phyloP scores from a whole-genome alignment of 148 eudicot genomes.

The Dysphania ambrosioides region DNA sequence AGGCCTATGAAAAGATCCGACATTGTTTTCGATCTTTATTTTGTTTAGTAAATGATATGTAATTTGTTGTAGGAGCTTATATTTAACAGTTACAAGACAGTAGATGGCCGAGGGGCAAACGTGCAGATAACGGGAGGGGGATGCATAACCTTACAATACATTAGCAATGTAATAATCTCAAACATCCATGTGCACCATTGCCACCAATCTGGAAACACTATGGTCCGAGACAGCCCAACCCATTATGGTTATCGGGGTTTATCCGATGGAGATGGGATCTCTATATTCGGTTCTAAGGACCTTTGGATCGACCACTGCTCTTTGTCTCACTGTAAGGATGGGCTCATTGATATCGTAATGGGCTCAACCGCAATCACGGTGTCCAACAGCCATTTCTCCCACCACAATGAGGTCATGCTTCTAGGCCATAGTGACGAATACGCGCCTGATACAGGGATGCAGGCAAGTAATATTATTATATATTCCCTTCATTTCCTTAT shows the following conservation, averaged over 20 bases:
- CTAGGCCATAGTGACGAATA: slow-evolving; percentile 75
- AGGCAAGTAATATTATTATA: slow-evolving; percentile 19
- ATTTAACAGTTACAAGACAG: slow-evolving; percentile 74
- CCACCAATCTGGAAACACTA: slow-evolving; percentile 63
- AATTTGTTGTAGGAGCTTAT: slow-evolving; percentile 48
- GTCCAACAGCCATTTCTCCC: slow-evolving; percentile 77
- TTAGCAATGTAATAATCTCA: slow-evolving; percentile 69
- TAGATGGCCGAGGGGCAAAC: slow-evolving; percentile 82
- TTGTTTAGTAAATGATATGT: neutral
- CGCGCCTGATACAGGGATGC: slow-evolving; percentile 80
- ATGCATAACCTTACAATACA: slow-evolving; percentile 77
- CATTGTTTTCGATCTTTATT: no score
- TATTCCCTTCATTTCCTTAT: no score
- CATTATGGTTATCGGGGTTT: slow-evolving; percentile 58
- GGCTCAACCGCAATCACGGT: slow-evolving; percentile 84
- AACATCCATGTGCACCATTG: slow-evolving; percentile 83
- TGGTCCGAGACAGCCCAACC: slow-evolving; percentile 74
- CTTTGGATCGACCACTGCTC: slow-evolving; percentile 90
- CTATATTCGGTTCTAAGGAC: slow-evolving; percentile 71
- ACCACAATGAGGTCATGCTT: slow-evolving; percentile 86
- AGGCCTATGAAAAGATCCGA: no score
- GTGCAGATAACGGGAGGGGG: slow-evolving; percentile 84
- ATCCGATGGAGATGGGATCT: slow-evolving; percentile 88
- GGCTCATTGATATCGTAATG: slow-evolving; percentile 76
- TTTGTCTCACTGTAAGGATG: slow-evolving; percentile 75